phyloP scores from a whole-genome alignment of 2,329 filamentous ascomycete species.

The Lecanosticta acicola region DNA sequence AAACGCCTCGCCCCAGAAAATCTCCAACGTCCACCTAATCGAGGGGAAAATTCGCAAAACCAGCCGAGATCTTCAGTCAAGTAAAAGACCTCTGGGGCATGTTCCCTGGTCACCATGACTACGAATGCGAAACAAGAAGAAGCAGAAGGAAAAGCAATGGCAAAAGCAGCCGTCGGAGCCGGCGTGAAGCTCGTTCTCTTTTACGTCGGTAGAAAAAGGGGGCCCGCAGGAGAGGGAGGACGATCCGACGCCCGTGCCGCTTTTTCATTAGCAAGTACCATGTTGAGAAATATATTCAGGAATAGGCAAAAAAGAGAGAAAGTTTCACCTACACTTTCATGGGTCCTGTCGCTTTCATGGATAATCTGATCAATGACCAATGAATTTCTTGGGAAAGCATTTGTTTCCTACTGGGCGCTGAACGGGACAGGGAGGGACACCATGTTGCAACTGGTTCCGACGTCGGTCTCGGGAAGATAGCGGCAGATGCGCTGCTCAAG shows the following conservation, averaged over 20 bases:
- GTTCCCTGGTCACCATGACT: constrained; percentile 24
- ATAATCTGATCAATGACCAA: constrained; percentile 49
- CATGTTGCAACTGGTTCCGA: constrained; percentile 36
- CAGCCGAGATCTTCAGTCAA: constrained; percentile 45
- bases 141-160: constrained; percentile 52
- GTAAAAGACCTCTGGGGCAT: constrained; percentile 26
- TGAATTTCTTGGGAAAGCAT: constrained; percentile 47
- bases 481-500: constrained; percentile 44
- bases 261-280: constrained; percentile 57
- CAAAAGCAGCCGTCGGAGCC: constrained; percentile 52
- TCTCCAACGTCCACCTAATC: constrained; percentile 49
- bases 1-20: constrained; percentile 43
- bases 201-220: constrained; percentile 54
- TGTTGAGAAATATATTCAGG: constrained; percentile 56
- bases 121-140: constrained; percentile 36
- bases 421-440: constrained; percentile 16
- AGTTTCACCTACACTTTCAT: constrained; percentile 58
- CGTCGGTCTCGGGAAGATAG: constrained; percentile 45
- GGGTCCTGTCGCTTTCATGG: constrained; percentile 59
- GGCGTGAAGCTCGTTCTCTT: constrained; percentile 58
- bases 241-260: constrained; percentile 52
- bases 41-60: constrained; percentile 54
- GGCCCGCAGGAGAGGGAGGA: constrained; percentile 49
- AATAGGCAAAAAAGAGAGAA: constrained; percentile 30
- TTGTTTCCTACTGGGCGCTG: constrained; percentile 41